These are phyloP conservation scores for Suillus alpinus DNA, from an alignment of 768 basidiomycete genomes.

Conservation along the genomic window DNA sequence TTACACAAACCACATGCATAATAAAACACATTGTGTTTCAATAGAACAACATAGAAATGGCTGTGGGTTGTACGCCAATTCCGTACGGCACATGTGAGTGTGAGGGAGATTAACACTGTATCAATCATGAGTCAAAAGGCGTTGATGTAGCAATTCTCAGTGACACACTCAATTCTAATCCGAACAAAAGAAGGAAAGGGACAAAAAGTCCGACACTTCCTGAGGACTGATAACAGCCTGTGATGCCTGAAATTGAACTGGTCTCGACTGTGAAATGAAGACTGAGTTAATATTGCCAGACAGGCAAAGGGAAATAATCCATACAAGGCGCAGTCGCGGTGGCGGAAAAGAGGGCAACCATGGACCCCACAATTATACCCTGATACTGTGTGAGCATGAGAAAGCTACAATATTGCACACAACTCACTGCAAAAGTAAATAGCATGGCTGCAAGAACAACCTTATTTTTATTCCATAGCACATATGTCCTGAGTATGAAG, in stretches of 20 bases:
- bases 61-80: neutral
- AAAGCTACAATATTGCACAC: neutral
- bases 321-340: neutral
- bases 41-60: neutral
- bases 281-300: neutral
- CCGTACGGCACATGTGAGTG: slow-evolving; percentile 1
- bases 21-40: slow-evolving; percentile 9
- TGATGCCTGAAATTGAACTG: slow-evolving; percentile 1
- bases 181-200: slow-evolving; percentile 3
- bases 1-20: slow-evolving; percentile 7
- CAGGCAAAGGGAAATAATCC: neutral
- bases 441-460: neutral
- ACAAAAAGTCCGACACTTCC: neutral
- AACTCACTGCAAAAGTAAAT: slow-evolving; percentile 2
- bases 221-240: neutral
- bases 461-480: slow-evolving; percentile 5
- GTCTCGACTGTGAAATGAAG: neutral
- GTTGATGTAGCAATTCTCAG: neutral
- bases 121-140: neutral
- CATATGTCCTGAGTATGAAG: slow-evolving; percentile 8
- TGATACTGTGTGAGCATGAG: neutral
- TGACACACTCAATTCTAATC: slow-evolving; percentile 5
- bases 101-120: slow-evolving; percentile 6
- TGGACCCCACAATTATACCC: neutral
- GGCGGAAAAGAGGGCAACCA: neutral